A percentile compares a stretch with the other conserved stretches of the same genome.
phyloP scores from a whole-genome alignment of 257 asterid species.

The Ballota nigra region DNA sequence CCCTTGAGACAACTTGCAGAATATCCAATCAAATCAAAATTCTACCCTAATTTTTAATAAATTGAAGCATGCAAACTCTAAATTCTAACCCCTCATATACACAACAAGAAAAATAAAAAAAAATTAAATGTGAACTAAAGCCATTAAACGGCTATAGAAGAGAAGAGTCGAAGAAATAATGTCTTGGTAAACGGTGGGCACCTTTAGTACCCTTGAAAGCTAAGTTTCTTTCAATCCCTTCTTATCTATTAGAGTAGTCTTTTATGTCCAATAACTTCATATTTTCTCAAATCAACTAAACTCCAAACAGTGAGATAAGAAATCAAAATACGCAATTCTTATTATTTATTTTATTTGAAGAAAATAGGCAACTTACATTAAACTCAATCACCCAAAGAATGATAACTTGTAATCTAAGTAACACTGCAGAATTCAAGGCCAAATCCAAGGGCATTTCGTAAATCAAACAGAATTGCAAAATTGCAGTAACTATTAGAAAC shows the following conservation, averaged over 20 bases:
- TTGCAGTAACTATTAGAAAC: neutral
- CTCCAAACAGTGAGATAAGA: slow-evolving; percentile 21
- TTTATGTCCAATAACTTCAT: slow-evolving; percentile 20
- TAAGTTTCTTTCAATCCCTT: neutral
- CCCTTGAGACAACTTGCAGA: slow-evolving; percentile 2
- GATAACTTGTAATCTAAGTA: slow-evolving; percentile 21
- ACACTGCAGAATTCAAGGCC: neutral
- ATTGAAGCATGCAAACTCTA: slow-evolving; percentile 9
- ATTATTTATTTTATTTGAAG: no score
- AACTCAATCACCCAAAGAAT: neutral
- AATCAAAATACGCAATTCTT: slow-evolving; percentile 25
- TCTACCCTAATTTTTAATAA: neutral
- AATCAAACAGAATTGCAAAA: neutral
- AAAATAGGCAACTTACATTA: slow-evolving; percentile 3
- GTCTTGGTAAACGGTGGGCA: slow-evolving; percentile 26
- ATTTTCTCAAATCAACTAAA: slow-evolving; percentile 22
- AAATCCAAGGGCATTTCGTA: slow-evolving; percentile 2
- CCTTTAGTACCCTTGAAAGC: slow-evolving; percentile 17
- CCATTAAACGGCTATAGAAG: slow-evolving; percentile 15
- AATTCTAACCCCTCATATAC: neutral
- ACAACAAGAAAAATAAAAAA: slow-evolving; percentile 3
- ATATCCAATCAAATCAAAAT: slow-evolving; percentile 1
- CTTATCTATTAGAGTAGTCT: neutral
- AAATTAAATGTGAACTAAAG: slow-evolving; percentile 1
- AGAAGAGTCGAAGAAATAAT: neutral